Conservation (phyloP, 768 basidiomycete species). For the Serpula lacrymans region DNA sequence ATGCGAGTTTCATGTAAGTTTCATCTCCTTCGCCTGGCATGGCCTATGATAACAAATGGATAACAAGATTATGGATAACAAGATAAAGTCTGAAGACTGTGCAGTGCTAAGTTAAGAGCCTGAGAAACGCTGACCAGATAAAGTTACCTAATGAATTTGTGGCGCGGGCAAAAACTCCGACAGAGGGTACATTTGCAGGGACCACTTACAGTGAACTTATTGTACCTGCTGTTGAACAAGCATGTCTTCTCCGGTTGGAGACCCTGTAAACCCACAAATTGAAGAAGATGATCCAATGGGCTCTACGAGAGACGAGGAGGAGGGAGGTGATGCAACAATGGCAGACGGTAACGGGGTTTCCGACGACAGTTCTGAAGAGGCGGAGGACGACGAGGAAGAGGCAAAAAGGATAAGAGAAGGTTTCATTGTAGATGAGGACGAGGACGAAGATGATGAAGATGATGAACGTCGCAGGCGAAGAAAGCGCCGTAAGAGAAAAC, state of each 20-base stretch:
- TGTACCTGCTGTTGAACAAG: conserved; percentile 26
- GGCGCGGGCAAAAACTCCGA: too few relatives aligned
- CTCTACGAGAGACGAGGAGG: conserved; percentile 46
- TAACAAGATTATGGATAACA: too few relatives aligned
- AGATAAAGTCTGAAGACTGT: too few relatives aligned
- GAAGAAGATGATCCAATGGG: conserved; percentile 64
- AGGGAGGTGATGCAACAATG: conserved; percentile 51
- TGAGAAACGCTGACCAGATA: too few relatives aligned
- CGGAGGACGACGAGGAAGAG: conserved; percentile 90
- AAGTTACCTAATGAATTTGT: too few relatives aligned
- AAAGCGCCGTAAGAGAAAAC: conserved; percentile 66
- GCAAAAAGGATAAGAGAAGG: conserved; percentile 75
- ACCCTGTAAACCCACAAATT: conserved; percentile 27
- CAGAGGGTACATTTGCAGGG: conserved; percentile 2
- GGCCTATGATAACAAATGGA: too few relatives aligned
- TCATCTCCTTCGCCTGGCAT: too few relatives aligned
- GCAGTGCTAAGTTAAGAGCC: too few relatives aligned
- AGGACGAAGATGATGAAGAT: conserved; percentile 72
- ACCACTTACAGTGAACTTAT: conserved; percentile 14
- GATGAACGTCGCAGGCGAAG: conserved; percentile 53
- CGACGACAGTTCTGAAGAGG: conserved; percentile 87
- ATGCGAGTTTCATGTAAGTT: conserved; percentile 57
- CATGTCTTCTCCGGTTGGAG: conserved; percentile 56
- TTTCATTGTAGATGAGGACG: conserved; percentile 91
- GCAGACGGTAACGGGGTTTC: conserved; percentile 45